Evolutionary conservation across 2,329 filamentous ascomycete genomes (phyloP).

Genomic region (Balansia obtecta): DNA sequence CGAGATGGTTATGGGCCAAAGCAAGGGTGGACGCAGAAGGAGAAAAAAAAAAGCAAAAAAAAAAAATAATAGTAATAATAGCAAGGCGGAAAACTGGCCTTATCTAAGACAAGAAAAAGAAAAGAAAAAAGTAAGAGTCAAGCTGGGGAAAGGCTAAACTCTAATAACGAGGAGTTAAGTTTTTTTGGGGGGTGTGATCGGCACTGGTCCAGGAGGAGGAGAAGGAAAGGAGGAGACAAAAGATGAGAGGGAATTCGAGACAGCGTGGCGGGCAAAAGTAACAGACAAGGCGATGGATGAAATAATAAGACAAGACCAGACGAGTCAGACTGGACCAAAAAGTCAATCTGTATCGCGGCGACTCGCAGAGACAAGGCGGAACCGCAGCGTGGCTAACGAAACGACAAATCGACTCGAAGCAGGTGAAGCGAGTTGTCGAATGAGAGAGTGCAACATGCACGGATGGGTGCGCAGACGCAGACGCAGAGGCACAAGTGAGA

Average conservation of each 20-base stretch:
- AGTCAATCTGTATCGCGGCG: slow-evolving; percentile 3
- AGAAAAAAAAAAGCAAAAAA: slow-evolving; percentile 7
- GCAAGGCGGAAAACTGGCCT: background rate
- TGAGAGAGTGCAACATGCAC: background rate
- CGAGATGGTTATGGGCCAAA: too few relatives aligned
- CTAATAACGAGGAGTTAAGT: background rate
- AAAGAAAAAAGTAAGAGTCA: background rate
- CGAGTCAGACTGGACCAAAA: background rate
- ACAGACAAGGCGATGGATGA: background rate
- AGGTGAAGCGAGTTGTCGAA: background rate
- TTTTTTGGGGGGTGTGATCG: background rate
- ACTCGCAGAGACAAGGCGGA: background rate
- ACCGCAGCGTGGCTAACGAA: background rate
- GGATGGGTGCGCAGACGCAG: background rate
- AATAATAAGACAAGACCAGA: background rate
- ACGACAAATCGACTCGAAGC: background rate
- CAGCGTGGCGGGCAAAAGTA: background rate
- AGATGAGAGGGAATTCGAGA: slow-evolving; percentile 2
- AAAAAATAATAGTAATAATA: background rate
- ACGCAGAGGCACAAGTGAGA: background rate
- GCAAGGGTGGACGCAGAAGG: slow-evolving; percentile 3
- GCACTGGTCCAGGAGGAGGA: background rate
- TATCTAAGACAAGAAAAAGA: background rate
- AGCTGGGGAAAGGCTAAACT: background rate
- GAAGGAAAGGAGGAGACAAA: slow-evolving; percentile 10